These are phyloP conservation scores for Zostera marina DNA, from an alignment of 116 monocot species.

Conservation along the genomic window DNA sequence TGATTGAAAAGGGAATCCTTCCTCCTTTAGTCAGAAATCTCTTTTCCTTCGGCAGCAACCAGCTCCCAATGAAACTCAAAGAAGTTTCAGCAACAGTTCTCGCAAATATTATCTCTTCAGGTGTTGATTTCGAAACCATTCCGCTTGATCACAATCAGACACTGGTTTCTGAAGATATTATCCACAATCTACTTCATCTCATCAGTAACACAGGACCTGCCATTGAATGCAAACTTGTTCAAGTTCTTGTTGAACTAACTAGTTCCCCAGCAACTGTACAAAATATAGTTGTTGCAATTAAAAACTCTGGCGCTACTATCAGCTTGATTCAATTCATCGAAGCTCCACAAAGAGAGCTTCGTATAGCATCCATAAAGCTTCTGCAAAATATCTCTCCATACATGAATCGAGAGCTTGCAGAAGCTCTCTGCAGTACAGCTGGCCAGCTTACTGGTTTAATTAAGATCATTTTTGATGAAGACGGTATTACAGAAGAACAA, in stretches of 20 bases:
- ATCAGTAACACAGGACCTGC: conserved; percentile 95
- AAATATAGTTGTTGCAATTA: conserved; percentile 66
- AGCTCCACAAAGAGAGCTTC: conserved; percentile 67
- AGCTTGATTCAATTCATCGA: conserved; percentile 89
- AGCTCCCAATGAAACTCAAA: conserved; percentile 70
- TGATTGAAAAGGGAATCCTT: conserved; percentile 61
- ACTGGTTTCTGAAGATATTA: conserved; percentile 58
- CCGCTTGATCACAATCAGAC: conserved; percentile 41
- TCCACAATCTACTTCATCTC: conserved; percentile 83
- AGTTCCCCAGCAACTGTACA: conserved; percentile 32
- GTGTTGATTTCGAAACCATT: conserved; percentile 39
- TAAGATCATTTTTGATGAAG: conserved; percentile 42
- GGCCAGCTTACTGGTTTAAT: conserved; percentile 54
- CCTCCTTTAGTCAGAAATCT: conserved; percentile 71
- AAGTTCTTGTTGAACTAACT: conserved; percentile 87
- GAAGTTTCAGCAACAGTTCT: conserved; percentile 81
- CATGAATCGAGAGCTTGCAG: conserved; percentile 68
- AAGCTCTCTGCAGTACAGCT: conserved; percentile 35
- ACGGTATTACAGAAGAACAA: conserved; percentile 68
- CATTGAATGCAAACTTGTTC: conserved; percentile 76
- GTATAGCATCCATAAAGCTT: conserved; percentile 62
- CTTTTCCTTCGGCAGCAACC: conserved; percentile 55
- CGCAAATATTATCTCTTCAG: conserved; percentile 59
- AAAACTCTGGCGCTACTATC: conserved; percentile 75
- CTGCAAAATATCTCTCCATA: conserved; percentile 65